A percentile compares a stretch with the other conserved stretches of the same genome.
Evolutionary conservation across 345 rosid species (phyloP).

Genomic region (Excoecaria cochinchinensis): DNA sequence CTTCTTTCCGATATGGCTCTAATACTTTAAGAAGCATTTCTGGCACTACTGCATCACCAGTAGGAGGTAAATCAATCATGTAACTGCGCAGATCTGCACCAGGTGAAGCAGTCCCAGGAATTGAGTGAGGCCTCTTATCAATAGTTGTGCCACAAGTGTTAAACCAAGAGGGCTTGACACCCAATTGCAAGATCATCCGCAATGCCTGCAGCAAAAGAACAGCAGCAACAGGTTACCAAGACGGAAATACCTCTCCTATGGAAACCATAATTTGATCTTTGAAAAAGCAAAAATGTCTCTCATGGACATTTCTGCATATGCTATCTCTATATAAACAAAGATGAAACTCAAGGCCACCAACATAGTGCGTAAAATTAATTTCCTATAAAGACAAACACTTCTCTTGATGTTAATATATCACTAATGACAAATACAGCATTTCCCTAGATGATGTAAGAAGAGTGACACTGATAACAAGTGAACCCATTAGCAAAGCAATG

Average conservation of each 20-base stretch:
- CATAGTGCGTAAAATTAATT: not conserved
- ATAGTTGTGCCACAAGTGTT: slow-evolving; percentile 71
- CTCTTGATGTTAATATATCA: not conserved
- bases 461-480: not conserved
- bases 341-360: not conserved
- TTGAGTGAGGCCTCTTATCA: slow-evolving; percentile 71
- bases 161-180: slow-evolving; percentile 95
- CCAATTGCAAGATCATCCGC: slow-evolving; percentile 93
- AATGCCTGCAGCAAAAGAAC: slow-evolving; percentile 59
- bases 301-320: slow-evolving; percentile 6
- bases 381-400: not conserved
- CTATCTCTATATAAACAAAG: slow-evolving; percentile 6
- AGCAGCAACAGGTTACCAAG: slow-evolving; percentile 1
- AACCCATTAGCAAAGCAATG: not conserved
- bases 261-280: not conserved
- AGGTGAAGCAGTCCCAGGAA: slow-evolving; percentile 67
- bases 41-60: slow-evolving; percentile 90
- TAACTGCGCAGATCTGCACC: slow-evolving; percentile 78
- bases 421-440: not conserved
- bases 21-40: slow-evolving; percentile 95
- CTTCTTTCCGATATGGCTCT: slow-evolving; percentile 87
- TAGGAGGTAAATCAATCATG: slow-evolving; percentile 74
- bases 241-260: not conserved
- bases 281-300: not conserved
- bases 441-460: not conserved